Conservation (phyloP, 108 stramenopile genomes). For the Skeletonema menzelii region DNA sequence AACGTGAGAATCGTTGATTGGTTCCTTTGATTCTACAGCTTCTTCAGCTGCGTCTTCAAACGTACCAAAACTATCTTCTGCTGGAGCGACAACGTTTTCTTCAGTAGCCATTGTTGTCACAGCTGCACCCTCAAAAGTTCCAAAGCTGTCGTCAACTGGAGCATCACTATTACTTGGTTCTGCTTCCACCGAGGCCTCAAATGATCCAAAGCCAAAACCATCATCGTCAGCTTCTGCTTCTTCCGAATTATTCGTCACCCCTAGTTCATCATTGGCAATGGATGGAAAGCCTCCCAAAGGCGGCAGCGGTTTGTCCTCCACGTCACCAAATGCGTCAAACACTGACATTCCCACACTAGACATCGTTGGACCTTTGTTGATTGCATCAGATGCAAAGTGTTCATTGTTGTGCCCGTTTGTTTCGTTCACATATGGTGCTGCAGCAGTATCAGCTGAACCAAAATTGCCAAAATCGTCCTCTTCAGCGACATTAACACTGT, state of each 20-base stretch:
- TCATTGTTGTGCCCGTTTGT: background rate
- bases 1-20: constrained; percentile 2
- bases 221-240: background rate
- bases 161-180: constrained; percentile 1
- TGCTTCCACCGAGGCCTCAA: constrained; percentile 11
- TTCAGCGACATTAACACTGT: constrained; percentile 1
- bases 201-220: background rate
- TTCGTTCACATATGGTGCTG: background rate
- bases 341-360: background rate
- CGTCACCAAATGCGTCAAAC: constrained; percentile 1
- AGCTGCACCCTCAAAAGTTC: constrained; percentile 42
- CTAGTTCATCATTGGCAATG: background rate
- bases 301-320: constrained; percentile 18
- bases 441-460: background rate
- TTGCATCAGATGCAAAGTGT: too few relatives aligned
- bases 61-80: constrained; percentile 19
- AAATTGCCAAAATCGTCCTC: constrained; percentile 23
- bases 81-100: constrained; percentile 6
- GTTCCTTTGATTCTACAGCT: background rate
- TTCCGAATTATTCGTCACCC: constrained; percentile 6
- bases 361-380: background rate
- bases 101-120: constrained; percentile 16
- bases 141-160: constrained; percentile 3
- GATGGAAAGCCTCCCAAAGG: constrained; percentile 22
- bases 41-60: constrained; percentile 39